Base-by-base conservation (phyloP, 352 stramenopile genomes). In the Plasmopara muralis region DNA sequence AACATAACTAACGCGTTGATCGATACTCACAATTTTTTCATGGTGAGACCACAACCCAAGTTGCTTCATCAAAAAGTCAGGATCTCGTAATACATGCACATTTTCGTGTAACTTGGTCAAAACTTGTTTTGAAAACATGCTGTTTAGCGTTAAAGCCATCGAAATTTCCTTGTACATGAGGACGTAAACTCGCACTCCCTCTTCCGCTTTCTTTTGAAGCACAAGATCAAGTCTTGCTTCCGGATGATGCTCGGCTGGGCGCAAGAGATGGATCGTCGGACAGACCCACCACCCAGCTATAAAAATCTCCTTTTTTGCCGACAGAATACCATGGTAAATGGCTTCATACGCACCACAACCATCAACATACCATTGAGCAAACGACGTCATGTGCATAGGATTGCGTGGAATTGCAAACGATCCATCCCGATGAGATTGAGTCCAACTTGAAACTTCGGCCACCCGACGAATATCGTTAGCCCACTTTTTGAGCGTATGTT, bases 141-240 rank as follows among this genome's bases (percentile, higher is more conserved):
- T 92, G 69, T 95, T 93, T 30, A 93, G 57, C 14, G 83, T 91
- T 46, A 95, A 61, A 9, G 85, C 81, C 39, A 92, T 59, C 2
- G 80, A 72, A 7, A 95, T 54, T 57, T 97, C 88, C 50, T 95
- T 95, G 74, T 97, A 96, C 69, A 97, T 91, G 12, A 97, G 67
- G 20, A 97, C 80, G 57, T 95, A 96, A 12, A 97, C 77, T 61
- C 85, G 74, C 15, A 94, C 78, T n/a, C 83, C 83, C 44, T 88
- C 76, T 56, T 85, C 64, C 0, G 83, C 83, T 42, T 89, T 89
- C 48, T 84, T 78, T 46, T 83, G 43, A 0, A 94, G 58, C 13
- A 79, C 50, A 39, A 73, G 41, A 55, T 94, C 83, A 8, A 94
- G 52, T 42, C 81, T 68, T 18, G 79, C 86, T 6, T 89, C 61